Evolutionary conservation across 441 rosid genomes (phyloP).

Genomic region (Dalechampia spathulata): DNA sequence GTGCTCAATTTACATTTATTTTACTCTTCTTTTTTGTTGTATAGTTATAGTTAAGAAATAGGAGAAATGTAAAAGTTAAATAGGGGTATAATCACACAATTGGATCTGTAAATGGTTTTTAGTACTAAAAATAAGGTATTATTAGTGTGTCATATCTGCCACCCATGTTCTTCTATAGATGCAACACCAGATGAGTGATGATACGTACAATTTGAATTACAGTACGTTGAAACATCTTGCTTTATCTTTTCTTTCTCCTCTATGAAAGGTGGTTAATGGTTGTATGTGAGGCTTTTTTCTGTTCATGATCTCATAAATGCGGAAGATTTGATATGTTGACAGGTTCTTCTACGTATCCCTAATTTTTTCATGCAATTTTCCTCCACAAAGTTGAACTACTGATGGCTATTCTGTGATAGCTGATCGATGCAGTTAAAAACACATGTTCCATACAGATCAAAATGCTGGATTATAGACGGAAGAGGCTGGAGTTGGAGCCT

Average conservation of each 20-base stretch:
- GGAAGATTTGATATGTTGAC: neutral
- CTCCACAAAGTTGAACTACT: neutral
- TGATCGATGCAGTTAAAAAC: neutral
- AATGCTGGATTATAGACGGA: constrained; percentile 59
- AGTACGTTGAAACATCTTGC: no score
- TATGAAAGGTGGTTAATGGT: no score
- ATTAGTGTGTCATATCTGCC: no score
- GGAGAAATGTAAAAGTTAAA: neutral
- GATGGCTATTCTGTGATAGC: neutral
- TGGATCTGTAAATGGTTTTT: neutral
- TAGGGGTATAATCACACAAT: neutral
- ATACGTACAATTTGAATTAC: no score
- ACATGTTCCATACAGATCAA: constrained; percentile 39
- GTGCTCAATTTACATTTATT: neutral
- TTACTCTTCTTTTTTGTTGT: neutral
- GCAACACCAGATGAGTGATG: no score
- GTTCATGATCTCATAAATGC: no score
- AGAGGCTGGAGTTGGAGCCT: constrained; percentile 70
- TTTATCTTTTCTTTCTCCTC: no score
- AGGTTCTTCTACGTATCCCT: neutral
- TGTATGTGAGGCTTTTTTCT: no score
- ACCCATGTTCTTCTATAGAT: no score
- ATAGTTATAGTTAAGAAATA: no score
- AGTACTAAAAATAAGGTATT: neutral
- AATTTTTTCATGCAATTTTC: neutral